Percentiles rank a stretch among this genome's conserved stretches.
Evolutionary conservation across 2,329 filamentous ascomycete species (phyloP).

Genomic region (Chaetomiaceae sp.): DNA sequence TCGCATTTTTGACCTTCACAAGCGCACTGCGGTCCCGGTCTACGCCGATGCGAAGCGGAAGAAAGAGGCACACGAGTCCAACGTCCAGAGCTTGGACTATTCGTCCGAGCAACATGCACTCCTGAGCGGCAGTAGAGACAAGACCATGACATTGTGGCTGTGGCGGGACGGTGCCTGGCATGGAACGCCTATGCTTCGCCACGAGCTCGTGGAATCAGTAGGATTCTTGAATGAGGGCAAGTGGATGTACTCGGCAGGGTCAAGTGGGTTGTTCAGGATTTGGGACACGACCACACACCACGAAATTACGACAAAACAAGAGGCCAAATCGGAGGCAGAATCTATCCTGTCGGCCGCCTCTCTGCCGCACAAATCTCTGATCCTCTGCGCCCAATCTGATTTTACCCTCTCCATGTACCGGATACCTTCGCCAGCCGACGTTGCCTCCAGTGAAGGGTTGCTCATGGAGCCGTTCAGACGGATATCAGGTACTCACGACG

Average conservation of each 20-base stretch:
- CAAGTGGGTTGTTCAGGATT: conserved; percentile 74
- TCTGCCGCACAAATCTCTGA: conserved; percentile 59
- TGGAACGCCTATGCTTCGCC: conserved; percentile 73
- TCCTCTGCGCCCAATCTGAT: conserved; percentile 82
- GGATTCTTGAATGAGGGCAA: conserved; percentile 71
- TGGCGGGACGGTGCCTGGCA: conserved; percentile 87
- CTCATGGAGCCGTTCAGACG: conserved; percentile 58
- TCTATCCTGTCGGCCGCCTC: conserved; percentile 70
- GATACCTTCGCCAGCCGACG: conserved; percentile 38
- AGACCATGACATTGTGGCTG: conserved; percentile 91
- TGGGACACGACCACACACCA: conserved; percentile 75
- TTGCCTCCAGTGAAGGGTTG: conserved; percentile 23
- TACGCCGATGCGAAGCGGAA: conserved; percentile 39
- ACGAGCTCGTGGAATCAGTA: conserved; percentile 80
- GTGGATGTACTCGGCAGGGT: conserved; percentile 78
- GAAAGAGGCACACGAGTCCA: conserved; percentile 82
- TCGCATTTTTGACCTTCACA: conserved; percentile 85
- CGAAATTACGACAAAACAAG: conserved; percentile 74
- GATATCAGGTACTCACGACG: conserved; percentile 94
- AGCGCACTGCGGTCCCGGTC: conserved; percentile 69
- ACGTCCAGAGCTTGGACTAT: conserved; percentile 84
- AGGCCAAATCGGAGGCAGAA: conserved; percentile 55
- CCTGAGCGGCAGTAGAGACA: conserved; percentile 83
- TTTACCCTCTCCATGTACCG: conserved; percentile 77
- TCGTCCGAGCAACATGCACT: conserved; percentile 69